Conservation (phyloP, 495 filamentous ascomycete species). For the Astrothelium subdiscretum region DNA sequence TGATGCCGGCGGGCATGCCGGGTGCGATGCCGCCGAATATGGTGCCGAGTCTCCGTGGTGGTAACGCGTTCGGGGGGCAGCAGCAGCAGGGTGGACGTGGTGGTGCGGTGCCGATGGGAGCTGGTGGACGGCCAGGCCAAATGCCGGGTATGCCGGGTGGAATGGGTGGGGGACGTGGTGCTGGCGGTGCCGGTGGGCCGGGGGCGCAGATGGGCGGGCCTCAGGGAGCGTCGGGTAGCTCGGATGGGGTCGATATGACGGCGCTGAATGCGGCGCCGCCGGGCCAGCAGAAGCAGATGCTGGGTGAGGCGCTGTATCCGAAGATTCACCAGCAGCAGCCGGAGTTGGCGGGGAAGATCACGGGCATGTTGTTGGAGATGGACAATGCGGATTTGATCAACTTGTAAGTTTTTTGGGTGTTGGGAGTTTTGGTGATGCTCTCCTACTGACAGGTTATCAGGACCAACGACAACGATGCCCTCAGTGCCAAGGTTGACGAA, state of each 20-base stretch:
- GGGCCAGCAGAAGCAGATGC: constrained; percentile 87
- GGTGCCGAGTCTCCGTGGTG: constrained; percentile 55
- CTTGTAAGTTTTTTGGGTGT: constrained; percentile 58
- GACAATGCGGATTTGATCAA: constrained; percentile 85
- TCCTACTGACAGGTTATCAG: constrained; percentile 38
- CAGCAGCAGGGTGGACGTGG: constrained; percentile 32
- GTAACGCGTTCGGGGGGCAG: constrained; percentile 31
- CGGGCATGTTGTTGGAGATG: constrained; percentile 99
- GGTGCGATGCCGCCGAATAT: constrained; percentile 49
- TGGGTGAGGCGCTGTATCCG: constrained; percentile 93
- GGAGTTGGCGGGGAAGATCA: constrained; percentile 96
- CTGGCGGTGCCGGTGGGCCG: constrained; percentile 41
- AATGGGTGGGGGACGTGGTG: constrained; percentile 1
- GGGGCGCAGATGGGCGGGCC: constrained; percentile 29
- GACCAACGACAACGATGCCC: constrained; percentile 77
- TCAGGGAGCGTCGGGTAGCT: constrained; percentile 30
- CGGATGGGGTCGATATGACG: constrained; percentile 28
- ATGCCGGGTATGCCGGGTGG: constrained; percentile 20
- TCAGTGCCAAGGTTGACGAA: constrained; percentile 91
- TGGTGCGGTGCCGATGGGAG: constrained; percentile 27
- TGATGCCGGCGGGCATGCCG: constrained; percentile 57
- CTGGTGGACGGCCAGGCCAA: constrained; percentile 20
- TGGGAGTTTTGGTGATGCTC: constrained; percentile 3
- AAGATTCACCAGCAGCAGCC: constrained; percentile 92
- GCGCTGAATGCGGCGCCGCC: constrained; percentile 45